Evolutionary conservation across 768 basidiomycete species (phyloP), one percentile per base, ranked within the genome.

Genomic region (Hygrocybe coccinea): DNA sequence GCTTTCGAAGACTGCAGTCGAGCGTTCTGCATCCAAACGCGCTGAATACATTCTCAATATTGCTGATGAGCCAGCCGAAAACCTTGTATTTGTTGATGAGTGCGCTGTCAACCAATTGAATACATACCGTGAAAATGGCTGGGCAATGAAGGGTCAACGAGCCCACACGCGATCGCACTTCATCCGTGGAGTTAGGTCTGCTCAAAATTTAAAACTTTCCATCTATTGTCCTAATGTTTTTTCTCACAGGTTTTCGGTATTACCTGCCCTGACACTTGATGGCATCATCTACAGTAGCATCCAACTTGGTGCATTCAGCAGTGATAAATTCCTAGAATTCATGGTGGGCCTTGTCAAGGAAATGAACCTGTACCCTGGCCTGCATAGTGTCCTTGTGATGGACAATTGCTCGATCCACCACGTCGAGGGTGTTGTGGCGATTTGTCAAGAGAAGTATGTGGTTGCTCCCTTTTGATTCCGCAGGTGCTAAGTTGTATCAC

Each of bases 321-420:
- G 29, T 29, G 39, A 41, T 41, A 41, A 15, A 41, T 41, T 41
- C 39, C 39, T 41, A 15, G 39, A 3, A 41, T 41, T 41, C 39
- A 41, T 41, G 19, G 39, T 15, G 4, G 11, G 39, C 39, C 39
- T 41, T 41, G 15, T 41, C 11, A 11, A 41, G 39, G 39, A 56
- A 15, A 47, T 47, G 46, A 53, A 64, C 22, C 73, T 71, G 24
- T 76, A 64, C 58, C 74, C 72, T 2, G 62, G 58, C 2, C 60
- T 59, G 1, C 53, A 59, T 2, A 75, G 74, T 55, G 65, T 75
- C 12, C 60, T 75, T 12, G 62, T 76, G 2, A 57, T 75, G 29
- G 72, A 76, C 59, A 76, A 76, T 55, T 74, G 71, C 29, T 46
- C 62, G 2, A 76, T 76, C 21, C 74, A 76, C 49, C 70, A 76